Percentiles rank a stretch among this genome's conserved stretches.
phyloP scores from a whole-genome alignment of 225 moss, liverwort and hornwort species.

The Climacium dendroides region DNA sequence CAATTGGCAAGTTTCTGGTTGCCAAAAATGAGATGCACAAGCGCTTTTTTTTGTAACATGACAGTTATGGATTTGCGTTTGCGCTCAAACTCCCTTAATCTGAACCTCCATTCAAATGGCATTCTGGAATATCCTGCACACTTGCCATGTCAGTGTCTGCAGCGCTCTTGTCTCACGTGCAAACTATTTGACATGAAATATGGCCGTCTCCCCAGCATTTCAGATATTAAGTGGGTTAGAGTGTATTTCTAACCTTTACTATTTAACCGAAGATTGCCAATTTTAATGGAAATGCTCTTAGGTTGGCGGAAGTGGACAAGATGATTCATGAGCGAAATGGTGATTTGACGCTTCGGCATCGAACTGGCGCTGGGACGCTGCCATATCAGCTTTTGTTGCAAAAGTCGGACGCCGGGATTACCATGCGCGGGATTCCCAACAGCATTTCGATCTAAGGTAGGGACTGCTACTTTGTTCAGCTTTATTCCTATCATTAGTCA shows the following conservation, averaged over 20 bases:
- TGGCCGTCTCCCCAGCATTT: no score
- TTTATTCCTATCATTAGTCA: neutral
- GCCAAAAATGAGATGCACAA: neutral
- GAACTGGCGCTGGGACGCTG: slow-evolving; percentile 64
- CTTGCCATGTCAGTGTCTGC: neutral
- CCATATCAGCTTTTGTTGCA: slow-evolving; percentile 66
- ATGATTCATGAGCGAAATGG: slow-evolving; percentile 38
- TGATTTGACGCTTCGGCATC: slow-evolving; percentile 24
- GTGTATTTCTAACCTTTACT: neutral
- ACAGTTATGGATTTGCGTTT: neutral
- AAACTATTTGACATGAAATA: neutral
- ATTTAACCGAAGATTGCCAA: neutral
- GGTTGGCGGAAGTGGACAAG: slow-evolving; percentile 9
- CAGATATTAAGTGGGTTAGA: neutral
- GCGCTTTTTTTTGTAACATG: neutral
- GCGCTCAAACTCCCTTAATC: neutral
- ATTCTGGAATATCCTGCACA: neutral
- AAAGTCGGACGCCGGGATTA: slow-evolving; percentile 60
- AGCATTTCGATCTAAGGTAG: slow-evolving; percentile 64
- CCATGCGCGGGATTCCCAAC: slow-evolving; percentile 69
- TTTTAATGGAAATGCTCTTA: neutral
- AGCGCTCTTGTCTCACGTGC: neutral
- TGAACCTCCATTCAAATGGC: neutral
- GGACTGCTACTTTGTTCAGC: neutral
- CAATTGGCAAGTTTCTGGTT: neutral